Conservation (phyloP, 2,329 filamentous ascomycete genomes). For the Chaetomiaceae sp. region DNA sequence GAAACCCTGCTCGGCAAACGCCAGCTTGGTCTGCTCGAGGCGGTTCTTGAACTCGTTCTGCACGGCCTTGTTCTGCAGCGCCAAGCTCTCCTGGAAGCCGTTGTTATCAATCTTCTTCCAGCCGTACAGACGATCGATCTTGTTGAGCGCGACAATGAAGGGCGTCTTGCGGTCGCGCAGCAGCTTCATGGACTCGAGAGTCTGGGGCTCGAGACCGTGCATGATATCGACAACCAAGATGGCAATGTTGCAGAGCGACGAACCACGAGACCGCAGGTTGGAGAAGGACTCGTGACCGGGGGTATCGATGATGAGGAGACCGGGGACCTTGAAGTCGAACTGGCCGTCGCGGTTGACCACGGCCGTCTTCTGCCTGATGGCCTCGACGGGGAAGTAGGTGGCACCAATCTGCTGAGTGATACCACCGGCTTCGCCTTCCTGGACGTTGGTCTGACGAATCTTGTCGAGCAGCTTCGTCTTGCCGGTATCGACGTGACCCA, state of each 20-base stretch:
- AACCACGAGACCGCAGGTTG: slow-evolving; percentile 92
- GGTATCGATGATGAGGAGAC: slow-evolving; percentile 94
- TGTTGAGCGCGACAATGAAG: slow-evolving; percentile 98
- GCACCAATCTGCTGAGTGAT: slow-evolving; percentile 99
- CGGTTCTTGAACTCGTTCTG: slow-evolving; percentile 92
- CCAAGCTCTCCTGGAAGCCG: slow-evolving; percentile 89
- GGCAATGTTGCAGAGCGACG: slow-evolving; percentile 97
- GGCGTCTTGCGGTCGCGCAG: slow-evolving; percentile 91
- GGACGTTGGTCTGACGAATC: slow-evolving; percentile 96
- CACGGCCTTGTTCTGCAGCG: slow-evolving; percentile 84
- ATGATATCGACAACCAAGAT: slow-evolving; percentile 99
- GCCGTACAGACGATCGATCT: slow-evolving; percentile 97
- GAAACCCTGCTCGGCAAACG: slow-evolving; percentile 94
- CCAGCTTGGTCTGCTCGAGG: slow-evolving; percentile 84
- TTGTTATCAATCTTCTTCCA: slow-evolving; percentile 99
- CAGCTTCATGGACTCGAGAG: slow-evolving; percentile 92
- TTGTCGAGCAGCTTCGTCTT: slow-evolving; percentile 99
- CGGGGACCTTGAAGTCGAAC: slow-evolving; percentile 97
- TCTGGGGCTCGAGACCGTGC: slow-evolving; percentile 97
- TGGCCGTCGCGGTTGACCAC: slow-evolving; percentile 87
- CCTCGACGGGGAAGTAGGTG: slow-evolving; percentile 96
- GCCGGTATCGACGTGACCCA: slow-evolving; percentile 98
- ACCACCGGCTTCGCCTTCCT: slow-evolving; percentile 98
- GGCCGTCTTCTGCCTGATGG: slow-evolving; percentile 83
- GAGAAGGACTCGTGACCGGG: slow-evolving; percentile 99